These are phyloP conservation scores for Populus hybrid DNA, from an alignment of 441 rosid genomes.

Conservation along the genomic window DNA sequence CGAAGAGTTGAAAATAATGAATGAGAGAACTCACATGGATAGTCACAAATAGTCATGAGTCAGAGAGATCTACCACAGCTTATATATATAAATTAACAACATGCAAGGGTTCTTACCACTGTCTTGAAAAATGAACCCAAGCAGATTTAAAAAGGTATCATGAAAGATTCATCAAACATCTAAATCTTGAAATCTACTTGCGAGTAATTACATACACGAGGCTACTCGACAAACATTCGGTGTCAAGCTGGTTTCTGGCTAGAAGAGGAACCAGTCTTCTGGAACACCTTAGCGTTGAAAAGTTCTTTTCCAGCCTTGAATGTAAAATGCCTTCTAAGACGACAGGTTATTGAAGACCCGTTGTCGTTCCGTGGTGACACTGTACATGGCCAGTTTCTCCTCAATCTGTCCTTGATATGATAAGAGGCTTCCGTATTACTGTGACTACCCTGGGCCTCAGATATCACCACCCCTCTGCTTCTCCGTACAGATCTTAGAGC, in stretches of 20 bases:
- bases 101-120: constrained; percentile 16
- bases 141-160: constrained; percentile 10
- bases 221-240: constrained; percentile 23
- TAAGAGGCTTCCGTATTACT: constrained; percentile 28
- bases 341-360: constrained; percentile 40
- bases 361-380: constrained; percentile 20
- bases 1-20: background rate
- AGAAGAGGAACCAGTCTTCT: constrained; percentile 39
- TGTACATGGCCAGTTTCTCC: constrained; percentile 34
- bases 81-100: background rate
- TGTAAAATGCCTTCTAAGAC: constrained; percentile 46
- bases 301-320: constrained; percentile 35
- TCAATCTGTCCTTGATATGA: constrained; percentile 34
- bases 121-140: constrained; percentile 7
- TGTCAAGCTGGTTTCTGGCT: constrained; percentile 20
- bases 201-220: constrained; percentile 20
- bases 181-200: constrained; percentile 20
- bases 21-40: background rate
- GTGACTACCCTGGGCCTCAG: constrained; percentile 36
- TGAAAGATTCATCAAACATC: constrained; percentile 16
- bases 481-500: constrained; percentile 62
- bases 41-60: background rate
- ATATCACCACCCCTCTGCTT: constrained; percentile 40
- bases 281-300: constrained; percentile 28
- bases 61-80: constrained; percentile 8